These are phyloP conservation scores for Saksenaea oblongispora DNA, from an alignment of 371 early-diverging fungal species.

Conservation along the genomic window DNA sequence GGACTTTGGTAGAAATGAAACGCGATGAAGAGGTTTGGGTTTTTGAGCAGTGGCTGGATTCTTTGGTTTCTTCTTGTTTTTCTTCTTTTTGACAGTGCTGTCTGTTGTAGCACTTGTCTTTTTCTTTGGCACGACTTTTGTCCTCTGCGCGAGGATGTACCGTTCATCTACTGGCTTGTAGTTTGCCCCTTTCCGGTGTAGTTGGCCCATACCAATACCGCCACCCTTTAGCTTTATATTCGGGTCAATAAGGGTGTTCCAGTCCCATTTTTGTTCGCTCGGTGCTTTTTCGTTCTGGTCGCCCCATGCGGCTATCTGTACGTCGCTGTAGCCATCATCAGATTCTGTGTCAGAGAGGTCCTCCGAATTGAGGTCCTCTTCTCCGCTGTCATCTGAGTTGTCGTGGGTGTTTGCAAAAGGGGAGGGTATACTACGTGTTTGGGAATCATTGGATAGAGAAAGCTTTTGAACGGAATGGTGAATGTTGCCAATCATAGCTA, in stretches of 20 bases:
- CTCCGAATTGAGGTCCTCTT: not conserved
- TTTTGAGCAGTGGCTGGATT: conserved; percentile 4
- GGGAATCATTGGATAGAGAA: too few relatives aligned
- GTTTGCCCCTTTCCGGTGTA: conserved; percentile 46
- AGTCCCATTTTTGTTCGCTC: conserved; percentile 7
- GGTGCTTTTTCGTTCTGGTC: not conserved
- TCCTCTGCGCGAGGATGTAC: conserved; percentile 39
- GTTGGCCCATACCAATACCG: conserved; percentile 47
- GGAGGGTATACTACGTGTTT: too few relatives aligned
- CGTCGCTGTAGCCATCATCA: conserved; percentile 10
- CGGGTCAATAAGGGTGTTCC: conserved; percentile 44
- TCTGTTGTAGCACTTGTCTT: not conserved
- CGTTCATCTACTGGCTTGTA: conserved; percentile 48
- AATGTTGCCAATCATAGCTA: too few relatives aligned
- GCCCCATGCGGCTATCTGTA: conserved; percentile 22
- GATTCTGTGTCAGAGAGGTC: not conserved
- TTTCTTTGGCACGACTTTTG: not conserved
- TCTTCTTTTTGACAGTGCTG: not conserved
- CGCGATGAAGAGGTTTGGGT: too few relatives aligned
- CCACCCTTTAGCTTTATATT: conserved; percentile 32
- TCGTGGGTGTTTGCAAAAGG: not conserved
- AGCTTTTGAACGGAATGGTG: too few relatives aligned
- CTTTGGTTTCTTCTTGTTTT: not conserved
- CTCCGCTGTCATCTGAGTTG: not conserved
- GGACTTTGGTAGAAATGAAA: conserved; percentile 9